Evolutionary conservation across 1,284 basidiomycete species (phyloP).

Genomic region (Rhodotorula glutinis): DNA sequence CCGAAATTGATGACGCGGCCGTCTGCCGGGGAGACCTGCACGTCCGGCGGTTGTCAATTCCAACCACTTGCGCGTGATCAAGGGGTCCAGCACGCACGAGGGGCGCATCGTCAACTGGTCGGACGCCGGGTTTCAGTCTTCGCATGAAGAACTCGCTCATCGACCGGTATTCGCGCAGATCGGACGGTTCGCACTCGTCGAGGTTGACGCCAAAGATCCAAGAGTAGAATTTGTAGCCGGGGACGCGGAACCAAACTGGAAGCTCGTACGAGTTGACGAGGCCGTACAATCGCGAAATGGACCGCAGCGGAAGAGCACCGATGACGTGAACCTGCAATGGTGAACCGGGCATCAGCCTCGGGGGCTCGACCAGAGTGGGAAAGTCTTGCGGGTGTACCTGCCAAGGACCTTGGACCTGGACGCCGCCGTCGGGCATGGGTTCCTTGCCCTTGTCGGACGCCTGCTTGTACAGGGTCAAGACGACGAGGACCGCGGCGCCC

Average conservation of each 20-base stretch:
- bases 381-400: slow-evolving; percentile 60
- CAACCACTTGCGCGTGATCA: not conserved
- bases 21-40: slow-evolving; percentile 84
- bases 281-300: slow-evolving; percentile 93
- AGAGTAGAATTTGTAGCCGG: slow-evolving; percentile 80
- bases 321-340: slow-evolving; percentile 79
- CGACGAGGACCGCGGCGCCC: slow-evolving; percentile 79
- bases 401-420: slow-evolving; percentile 87
- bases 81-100: slow-evolving; percentile 58
- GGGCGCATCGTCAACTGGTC: slow-evolving; percentile 70
- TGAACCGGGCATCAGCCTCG: not conserved
- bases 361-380: not conserved
- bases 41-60: not conserved
- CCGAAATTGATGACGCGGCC: slow-evolving; percentile 92
- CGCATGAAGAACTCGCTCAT: slow-evolving; percentile 95
- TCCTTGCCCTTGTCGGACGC: slow-evolving; percentile 37
- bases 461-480: slow-evolving; percentile 53
- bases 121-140: slow-evolving; percentile 72
- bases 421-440: slow-evolving; percentile 41
- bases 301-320: slow-evolving; percentile 87
- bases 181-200: slow-evolving; percentile 77
- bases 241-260: slow-evolving; percentile 89
- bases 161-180: slow-evolving; percentile 73
- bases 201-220: slow-evolving; percentile 89
- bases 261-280: slow-evolving; percentile 77